A percentile compares a stretch with the other conserved stretches of the same genome.
phyloP scores from a whole-genome alignment of 148 eudicot genomes.

The Beta vulgaris region DNA sequence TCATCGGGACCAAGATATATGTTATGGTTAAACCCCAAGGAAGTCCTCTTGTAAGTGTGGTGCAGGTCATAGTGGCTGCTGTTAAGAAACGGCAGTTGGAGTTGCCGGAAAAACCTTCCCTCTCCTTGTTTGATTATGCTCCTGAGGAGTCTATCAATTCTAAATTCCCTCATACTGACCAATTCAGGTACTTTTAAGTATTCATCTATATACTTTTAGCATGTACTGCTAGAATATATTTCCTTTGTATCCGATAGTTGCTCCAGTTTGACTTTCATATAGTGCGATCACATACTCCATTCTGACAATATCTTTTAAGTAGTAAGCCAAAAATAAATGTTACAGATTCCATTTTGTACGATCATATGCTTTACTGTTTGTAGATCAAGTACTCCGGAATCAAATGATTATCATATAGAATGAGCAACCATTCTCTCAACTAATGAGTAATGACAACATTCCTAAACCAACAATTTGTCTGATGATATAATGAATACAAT shows the following conservation, averaged over 20 bases:
- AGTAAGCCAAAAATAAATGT: no score
- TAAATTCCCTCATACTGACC: constrained; percentile 44
- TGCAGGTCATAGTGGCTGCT: constrained; percentile 46
- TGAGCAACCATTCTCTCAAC: background rate
- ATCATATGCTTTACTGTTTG: no score
- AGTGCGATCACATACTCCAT: no score
- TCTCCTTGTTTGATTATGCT: constrained; percentile 26
- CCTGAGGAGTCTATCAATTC: constrained; percentile 32
- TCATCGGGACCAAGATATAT: constrained; percentile 42
- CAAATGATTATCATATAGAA: no score
- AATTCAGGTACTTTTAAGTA: constrained; percentile 50
- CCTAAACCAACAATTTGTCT: no score
- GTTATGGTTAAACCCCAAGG: constrained; percentile 49
- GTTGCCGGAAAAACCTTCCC: constrained; percentile 29
- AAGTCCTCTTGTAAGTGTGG: constrained; percentile 48
- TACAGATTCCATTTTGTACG: background rate
- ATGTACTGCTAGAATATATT: no score
- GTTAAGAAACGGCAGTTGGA: constrained; percentile 38
- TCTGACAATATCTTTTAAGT: no score
- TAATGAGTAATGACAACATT: no score
- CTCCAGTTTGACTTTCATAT: no score
- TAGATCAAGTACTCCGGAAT: no score
- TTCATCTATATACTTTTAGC: no score
- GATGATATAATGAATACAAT: no score
- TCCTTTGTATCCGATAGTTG: background rate